Evolutionary conservation across 768 basidiomycete genomes (phyloP), one percentile per base, ranked within the genome.

Genomic region (Lentinula detonsa): DNA sequence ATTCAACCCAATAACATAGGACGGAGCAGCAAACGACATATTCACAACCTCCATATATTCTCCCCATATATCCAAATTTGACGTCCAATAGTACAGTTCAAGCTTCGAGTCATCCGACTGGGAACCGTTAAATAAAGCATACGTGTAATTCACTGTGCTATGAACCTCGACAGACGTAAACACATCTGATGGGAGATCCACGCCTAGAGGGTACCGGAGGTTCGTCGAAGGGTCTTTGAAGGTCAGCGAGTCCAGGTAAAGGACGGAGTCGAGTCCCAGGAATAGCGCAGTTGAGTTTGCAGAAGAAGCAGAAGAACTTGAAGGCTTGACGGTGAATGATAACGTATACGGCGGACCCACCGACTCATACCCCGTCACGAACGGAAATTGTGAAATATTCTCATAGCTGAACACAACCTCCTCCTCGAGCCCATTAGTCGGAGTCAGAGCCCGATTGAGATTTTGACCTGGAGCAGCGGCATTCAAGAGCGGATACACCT

Each of bases 321-420:
- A 42, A 13, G 75, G 75, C 18, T 71, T 69, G n/a, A 79, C 67
- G 23, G 68, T 70, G 69, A 78, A 78, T 4, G 68, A 72, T 13
- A 80, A 63, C 15, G 74, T 76, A 62, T 80, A 79, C 9, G 76
- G 77, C 6, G 78, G 78, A 8, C 78, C 78, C 6, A 79, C 74
- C 3, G 77, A 78, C 37, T 70, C 66, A 57, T 75, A 67, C 5
- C 63, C 63, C 0, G 76, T 76, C 49, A 56, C 35, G 23, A 74
- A 63, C 0, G 69, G 72, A 11, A 64, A 46, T 28, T 37, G 51
- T 4, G 66, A 61, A 7, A 71, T 43, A 1, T 43, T 56, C 0
- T 69, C 60, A 50, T 71, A 70, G 6, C 65, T 52, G 42, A 72
- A 76, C 33, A 79, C 70, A 8, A 28, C 71, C 68, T 2, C 71